These are phyloP conservation scores for Boletus insuetus DNA, from an alignment of 768 basidiomycete genomes.

Conservation along the genomic window DNA sequence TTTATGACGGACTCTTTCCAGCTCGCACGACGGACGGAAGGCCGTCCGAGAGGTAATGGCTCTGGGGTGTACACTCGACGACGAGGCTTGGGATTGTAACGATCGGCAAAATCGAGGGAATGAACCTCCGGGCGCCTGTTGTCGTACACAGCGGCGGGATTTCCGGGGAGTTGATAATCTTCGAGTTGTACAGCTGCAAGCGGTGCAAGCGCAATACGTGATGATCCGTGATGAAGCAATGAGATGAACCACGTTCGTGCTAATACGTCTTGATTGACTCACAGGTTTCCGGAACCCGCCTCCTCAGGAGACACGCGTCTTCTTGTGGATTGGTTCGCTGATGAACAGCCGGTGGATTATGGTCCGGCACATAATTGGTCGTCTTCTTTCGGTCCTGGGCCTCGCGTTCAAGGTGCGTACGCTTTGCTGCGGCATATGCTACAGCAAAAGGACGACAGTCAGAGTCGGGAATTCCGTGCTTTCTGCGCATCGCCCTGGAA, in stretches of 20 bases:
- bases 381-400: constrained; percentile 39
- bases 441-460: constrained; percentile 85
- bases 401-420: constrained; percentile 52
- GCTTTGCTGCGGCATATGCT: constrained; percentile 73
- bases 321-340: constrained; percentile 31
- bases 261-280: constrained; percentile 27
- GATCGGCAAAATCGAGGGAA: constrained; percentile 34
- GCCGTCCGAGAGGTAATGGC: constrained; percentile 14
- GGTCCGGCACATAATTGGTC: constrained; percentile 24
- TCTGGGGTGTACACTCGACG: constrained; percentile 8
- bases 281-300: constrained; percentile 47
- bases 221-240: constrained; percentile 27
- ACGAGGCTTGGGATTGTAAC: constrained; percentile 35
- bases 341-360: constrained; percentile 23
- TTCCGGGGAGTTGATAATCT: constrained; percentile 20
- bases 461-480: constrained; percentile 80
- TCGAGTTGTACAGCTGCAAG: constrained; percentile 23
- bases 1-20: constrained; percentile 30
- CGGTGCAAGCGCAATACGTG: constrained; percentile 11
- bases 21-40: constrained; percentile 29
- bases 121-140: constrained; percentile 17
- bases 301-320: constrained; percentile 40
- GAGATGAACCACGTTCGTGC: constrained; percentile 21
- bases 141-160: constrained; percentile 10
- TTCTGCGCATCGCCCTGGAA: constrained; percentile 64